Conservation (phyloP, 352 stramenopile species). For the Globisporangium parvum region DNA sequence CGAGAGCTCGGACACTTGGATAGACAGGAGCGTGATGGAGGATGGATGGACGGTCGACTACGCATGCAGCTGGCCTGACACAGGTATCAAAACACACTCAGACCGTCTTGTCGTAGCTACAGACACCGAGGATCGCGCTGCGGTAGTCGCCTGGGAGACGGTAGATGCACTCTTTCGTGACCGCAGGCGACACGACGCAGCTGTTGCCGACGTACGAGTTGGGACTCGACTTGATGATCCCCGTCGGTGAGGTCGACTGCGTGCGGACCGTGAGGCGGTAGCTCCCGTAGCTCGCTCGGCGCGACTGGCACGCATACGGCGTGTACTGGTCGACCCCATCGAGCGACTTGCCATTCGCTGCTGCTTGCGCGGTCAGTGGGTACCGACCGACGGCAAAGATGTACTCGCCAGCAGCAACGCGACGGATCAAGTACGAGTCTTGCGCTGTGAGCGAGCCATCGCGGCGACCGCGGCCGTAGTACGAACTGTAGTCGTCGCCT, state of each 20-base stretch:
- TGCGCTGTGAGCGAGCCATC: conserved; percentile 44
- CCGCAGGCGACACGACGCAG: conserved; percentile 23
- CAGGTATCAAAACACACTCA: conserved; percentile 4
- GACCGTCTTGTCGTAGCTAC: conserved; percentile 44
- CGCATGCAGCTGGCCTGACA: no score
- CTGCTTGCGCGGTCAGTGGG: conserved; percentile 34
- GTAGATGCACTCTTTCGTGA: conserved; percentile 39
- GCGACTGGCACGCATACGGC: conserved; percentile 55
- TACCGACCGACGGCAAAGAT: conserved; percentile 55
- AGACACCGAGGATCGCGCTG: conserved; percentile 22
- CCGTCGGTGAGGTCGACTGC: conserved; percentile 23
- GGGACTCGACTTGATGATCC: conserved; percentile 33
- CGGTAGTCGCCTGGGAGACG: conserved; percentile 34
- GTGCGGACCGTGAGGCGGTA: conserved; percentile 59
- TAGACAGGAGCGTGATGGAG: no score
- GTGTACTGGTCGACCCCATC: conserved; percentile 36
- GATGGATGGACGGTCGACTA: no score
- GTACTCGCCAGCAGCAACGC: conserved; percentile 36
- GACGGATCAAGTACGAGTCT: conserved; percentile 64
- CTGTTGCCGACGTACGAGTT: conserved; percentile 71
- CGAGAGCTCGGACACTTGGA: no score
- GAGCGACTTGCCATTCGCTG: conserved; percentile 25
- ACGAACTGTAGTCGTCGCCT: conserved; percentile 43
- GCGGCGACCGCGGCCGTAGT: conserved; percentile 27
- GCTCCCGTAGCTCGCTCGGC: conserved; percentile 56